Conservation (phyloP, 306 rosid species). For the Rosa lucieae region DNA sequence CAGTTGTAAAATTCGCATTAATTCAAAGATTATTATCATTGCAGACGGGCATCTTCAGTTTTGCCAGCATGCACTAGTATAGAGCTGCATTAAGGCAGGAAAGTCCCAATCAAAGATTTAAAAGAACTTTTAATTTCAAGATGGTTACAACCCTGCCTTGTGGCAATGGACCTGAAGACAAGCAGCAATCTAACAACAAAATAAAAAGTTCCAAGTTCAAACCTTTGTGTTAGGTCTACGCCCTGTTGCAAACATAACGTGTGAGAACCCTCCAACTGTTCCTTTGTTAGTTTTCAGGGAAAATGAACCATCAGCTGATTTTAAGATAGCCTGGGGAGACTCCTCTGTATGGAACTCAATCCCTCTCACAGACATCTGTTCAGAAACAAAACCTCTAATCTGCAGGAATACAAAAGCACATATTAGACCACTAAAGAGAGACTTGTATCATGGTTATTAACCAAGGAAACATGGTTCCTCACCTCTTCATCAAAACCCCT, state of each 20-base stretch:
- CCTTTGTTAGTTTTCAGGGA: conserved; percentile 91
- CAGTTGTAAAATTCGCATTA: conserved; percentile 14
- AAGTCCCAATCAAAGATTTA: conserved; percentile 1
- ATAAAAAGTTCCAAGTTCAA: conserved; percentile 13
- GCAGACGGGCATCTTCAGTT: conserved; percentile 20
- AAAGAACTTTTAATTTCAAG: not conserved
- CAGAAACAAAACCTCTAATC: conserved; percentile 82
- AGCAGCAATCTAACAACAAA: not conserved
- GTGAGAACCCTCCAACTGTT: conserved; percentile 81
- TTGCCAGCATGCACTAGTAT: conserved; percentile 12
- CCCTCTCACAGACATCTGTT: conserved; percentile 88
- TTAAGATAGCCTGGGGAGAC: conserved; percentile 71
- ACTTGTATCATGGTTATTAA: not conserved
- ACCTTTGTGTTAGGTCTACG: conserved; percentile 94
- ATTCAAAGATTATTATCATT: not conserved
- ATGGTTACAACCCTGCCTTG: not conserved
- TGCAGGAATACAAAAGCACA: conserved; percentile 41
- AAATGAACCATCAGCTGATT: conserved; percentile 76
- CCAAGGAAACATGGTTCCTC: conserved; percentile 21
- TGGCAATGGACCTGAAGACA: not conserved
- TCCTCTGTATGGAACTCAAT: conserved; percentile 83
- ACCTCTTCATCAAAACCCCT: conserved; percentile 99
- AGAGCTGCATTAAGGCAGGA: conserved; percentile 3
- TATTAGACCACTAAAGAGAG: conserved; percentile 20
- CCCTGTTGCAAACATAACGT: conserved; percentile 95